phyloP scores from a whole-genome alignment of 2,329 filamentous ascomycete species.

The Pochonia chlamydosporia region DNA sequence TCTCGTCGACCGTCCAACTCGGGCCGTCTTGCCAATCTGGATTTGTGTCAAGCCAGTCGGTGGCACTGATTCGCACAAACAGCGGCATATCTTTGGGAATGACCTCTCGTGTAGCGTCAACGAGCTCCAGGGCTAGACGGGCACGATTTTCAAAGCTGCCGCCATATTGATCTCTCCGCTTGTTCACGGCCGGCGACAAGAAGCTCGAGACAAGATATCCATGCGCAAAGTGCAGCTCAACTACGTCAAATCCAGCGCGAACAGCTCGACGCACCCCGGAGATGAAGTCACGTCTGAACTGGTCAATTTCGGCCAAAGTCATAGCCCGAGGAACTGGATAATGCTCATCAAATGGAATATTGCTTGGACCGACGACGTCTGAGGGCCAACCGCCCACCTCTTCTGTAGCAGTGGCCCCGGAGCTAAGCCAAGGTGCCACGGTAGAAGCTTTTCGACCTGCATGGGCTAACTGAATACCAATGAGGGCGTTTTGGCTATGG shows the following conservation, averaged over 20 bases:
- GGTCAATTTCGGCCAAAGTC: constrained; percentile 58
- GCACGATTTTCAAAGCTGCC: constrained; percentile 67
- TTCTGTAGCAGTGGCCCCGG: constrained; percentile 41
- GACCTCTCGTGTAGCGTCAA: constrained; percentile 53
- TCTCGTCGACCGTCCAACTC: constrained; percentile 63
- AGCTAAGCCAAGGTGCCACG: constrained; percentile 59
- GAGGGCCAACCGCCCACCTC: constrained; percentile 47
- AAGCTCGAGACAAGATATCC: constrained; percentile 71
- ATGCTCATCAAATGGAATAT: constrained; percentile 49
- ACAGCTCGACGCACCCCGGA: constrained; percentile 50
- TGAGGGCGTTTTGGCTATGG: constrained; percentile 50
- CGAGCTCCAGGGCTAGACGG: constrained; percentile 61
- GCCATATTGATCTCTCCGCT: constrained; percentile 62
- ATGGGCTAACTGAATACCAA: constrained; percentile 70
- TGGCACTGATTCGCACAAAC: constrained; percentile 67
- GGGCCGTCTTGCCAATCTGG: constrained; percentile 42
- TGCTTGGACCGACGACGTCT: constrained; percentile 40
- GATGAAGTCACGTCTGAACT: constrained; percentile 56
- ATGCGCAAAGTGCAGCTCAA: constrained; percentile 73
- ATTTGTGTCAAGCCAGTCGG: constrained; percentile 67
- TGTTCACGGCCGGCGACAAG: constrained; percentile 63
- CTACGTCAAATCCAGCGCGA: constrained; percentile 59
- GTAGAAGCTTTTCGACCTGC: constrained; percentile 60
- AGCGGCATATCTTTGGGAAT: constrained; percentile 66
- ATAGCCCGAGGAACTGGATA: constrained; percentile 59